Conservation (phyloP, 352 stramenopile species). For the Pythium phragmitis region DNA sequence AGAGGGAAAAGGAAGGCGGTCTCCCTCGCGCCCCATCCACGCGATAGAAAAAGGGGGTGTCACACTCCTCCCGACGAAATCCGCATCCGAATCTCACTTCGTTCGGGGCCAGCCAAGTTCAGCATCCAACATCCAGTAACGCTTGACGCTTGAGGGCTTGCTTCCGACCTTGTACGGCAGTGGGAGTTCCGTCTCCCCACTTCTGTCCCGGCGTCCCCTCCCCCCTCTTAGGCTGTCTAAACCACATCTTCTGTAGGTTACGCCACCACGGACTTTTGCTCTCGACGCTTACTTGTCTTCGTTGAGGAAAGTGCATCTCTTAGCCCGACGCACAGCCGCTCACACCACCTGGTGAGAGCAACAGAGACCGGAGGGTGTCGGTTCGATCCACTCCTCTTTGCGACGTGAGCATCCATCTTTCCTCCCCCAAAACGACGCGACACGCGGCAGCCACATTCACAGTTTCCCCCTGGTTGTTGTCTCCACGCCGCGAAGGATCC, state of each 20-base stretch:
- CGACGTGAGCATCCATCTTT: conserved; percentile 9
- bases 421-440: background rate
- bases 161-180: background rate
- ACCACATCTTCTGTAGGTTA: no score
- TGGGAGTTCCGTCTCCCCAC: background rate
- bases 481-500: conserved; percentile 17
- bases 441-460: background rate
- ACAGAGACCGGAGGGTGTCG: background rate
- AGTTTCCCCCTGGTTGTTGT: background rate
- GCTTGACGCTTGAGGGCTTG: background rate
- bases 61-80: background rate
- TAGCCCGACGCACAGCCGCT: background rate
- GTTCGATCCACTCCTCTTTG: conserved; percentile 4
- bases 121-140: background rate
- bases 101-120: background rate
- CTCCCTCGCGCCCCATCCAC: conserved; percentile 2
- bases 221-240: no score
- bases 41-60: conserved; percentile 8
- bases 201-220: no score
- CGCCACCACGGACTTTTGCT: no score
- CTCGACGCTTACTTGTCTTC: no score
- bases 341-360: conserved; percentile 17
- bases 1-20: conserved; percentile 1
- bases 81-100: background rate
- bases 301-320: background rate